Base-by-base conservation (phyloP, 2,329 filamentous ascomycete species). In the Ceratocystiopsis sp. region DNA sequence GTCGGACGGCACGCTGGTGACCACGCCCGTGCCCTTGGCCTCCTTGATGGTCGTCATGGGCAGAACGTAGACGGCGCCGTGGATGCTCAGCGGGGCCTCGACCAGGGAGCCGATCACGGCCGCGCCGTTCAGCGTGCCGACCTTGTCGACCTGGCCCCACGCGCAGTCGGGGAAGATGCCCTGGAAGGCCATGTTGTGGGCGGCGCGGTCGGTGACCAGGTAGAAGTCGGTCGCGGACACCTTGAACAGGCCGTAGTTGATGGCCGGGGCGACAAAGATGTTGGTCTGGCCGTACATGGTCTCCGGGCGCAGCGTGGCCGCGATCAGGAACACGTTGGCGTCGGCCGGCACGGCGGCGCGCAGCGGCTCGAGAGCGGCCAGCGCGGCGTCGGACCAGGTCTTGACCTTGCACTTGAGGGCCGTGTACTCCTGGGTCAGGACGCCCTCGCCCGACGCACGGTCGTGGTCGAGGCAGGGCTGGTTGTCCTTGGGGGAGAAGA, bases 271-370 rank as follows among this genome's bases (percentile, higher is more conserved):
- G 40, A 98, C 84, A 53, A 96, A 98, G 60, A 87, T 94, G 64
- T 84, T 93, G 4, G 79, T 93, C 62, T 96, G 91, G 36, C 93
- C 93, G 58, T 96, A 98, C 89, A 98, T 96, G 34, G 91, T 98
- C 68, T 98, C 91, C 3, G 91, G 85, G 48, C 91, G 48, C 48
- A 98, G 72, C 44, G 91, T 96, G 15, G 91, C 91, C 13, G 91
- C 83, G 13, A 96, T 76, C 54, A 96, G 81, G 66, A 80, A 96
- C 45, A 95, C 80, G 48, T 81, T 81, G 38, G 84, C 80, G 50
- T 73, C 77, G 34, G 78, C 71, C 7, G 89, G 83, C 4, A 96
- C 65, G 65, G 89, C 91, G 50, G 75, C 79, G 58, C 80, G 72
- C 46, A 96, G 63, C 42, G 74, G 65, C 51, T 80, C 73, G 50